Evolutionary conservation across 352 stramenopile genomes (phyloP).

Genomic region (Pythium aphanidermatum): DNA sequence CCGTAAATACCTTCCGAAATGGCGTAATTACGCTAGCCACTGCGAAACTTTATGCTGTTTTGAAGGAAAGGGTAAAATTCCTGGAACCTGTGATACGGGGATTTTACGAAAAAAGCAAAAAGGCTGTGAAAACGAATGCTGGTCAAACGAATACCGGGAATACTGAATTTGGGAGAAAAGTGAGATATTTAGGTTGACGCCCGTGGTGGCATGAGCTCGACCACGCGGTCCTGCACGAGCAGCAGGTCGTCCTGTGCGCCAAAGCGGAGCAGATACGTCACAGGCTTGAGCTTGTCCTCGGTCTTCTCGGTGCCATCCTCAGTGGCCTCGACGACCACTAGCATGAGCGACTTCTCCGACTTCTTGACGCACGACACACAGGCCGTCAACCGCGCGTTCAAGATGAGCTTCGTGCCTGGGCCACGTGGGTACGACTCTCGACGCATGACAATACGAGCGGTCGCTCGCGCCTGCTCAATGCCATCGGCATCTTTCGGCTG

Average conservation of each 20-base stretch:
- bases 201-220: slow-evolving; percentile 16
- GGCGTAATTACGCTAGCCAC: slow-evolving; percentile 11
- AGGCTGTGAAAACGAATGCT: background rate
- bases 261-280: slow-evolving; percentile 70
- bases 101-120: too few species aligned
- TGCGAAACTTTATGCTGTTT: background rate
- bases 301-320: slow-evolving; percentile 14
- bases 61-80: too few species aligned
- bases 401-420: slow-evolving; percentile 67
- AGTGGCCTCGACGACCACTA: slow-evolving; percentile 49
- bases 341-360: slow-evolving; percentile 69
- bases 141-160: background rate
- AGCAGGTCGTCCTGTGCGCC: slow-evolving; percentile 51
- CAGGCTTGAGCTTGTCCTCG: slow-evolving; percentile 42
- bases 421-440: slow-evolving; percentile 68
- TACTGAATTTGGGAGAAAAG: slow-evolving; percentile 1
- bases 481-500: slow-evolving; percentile 33
- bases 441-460: slow-evolving; percentile 67
- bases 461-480: slow-evolving; percentile 33
- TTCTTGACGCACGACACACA: slow-evolving; percentile 63
- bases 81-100: too few species aligned
- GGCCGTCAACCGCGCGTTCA: slow-evolving; percentile 61
- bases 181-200: slow-evolving; percentile 15
- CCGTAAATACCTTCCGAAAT: slow-evolving; percentile 16
- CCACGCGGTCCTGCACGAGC: slow-evolving; percentile 36